These are phyloP conservation scores for Yamadazyma kanchanaburiensis DNA, from an alignment of 1,139 yeast species.

Conservation along the genomic window DNA sequence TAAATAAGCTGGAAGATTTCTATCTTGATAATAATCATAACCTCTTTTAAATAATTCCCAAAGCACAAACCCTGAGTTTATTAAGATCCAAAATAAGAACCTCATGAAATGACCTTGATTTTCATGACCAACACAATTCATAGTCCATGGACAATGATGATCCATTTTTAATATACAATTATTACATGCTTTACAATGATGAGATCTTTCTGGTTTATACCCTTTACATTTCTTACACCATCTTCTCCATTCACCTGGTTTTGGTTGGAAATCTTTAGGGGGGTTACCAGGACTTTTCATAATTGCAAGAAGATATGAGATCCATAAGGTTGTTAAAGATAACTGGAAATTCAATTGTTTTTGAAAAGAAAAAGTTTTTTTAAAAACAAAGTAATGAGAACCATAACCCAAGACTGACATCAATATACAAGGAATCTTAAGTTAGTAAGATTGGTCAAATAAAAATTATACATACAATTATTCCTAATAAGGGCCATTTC, in stretches of 20 bases:
- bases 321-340: constrained; percentile 60
- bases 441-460: constrained; percentile 13
- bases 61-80: constrained; percentile 51
- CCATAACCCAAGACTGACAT: constrained; percentile 65
- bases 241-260: constrained; percentile 29
- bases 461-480: constrained; percentile 36
- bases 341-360: constrained; percentile 50
- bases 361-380: constrained; percentile 33
- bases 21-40: constrained; percentile 43
- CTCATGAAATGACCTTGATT: constrained; percentile 84
- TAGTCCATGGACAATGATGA: constrained; percentile 98
- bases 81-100: constrained; percentile 66
- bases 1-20: constrained; percentile 60
- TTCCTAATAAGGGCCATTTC: constrained; percentile 52
- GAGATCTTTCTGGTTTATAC: constrained; percentile 94
- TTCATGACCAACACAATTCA: constrained; percentile 77
- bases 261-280: constrained; percentile 23
- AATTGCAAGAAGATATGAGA: constrained; percentile 60
- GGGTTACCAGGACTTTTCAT: constrained; percentile 66
- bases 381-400: constrained; percentile 56
- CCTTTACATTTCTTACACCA: constrained; percentile 64
- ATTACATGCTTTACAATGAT: constrained; percentile 77
- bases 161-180: constrained; percentile 76
- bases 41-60: constrained; percentile 42
- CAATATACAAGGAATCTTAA: constrained; percentile 60